These are phyloP conservation scores for Sutorius eximius DNA, from an alignment of 1,284 basidiomycete species.

Conservation along the genomic window DNA sequence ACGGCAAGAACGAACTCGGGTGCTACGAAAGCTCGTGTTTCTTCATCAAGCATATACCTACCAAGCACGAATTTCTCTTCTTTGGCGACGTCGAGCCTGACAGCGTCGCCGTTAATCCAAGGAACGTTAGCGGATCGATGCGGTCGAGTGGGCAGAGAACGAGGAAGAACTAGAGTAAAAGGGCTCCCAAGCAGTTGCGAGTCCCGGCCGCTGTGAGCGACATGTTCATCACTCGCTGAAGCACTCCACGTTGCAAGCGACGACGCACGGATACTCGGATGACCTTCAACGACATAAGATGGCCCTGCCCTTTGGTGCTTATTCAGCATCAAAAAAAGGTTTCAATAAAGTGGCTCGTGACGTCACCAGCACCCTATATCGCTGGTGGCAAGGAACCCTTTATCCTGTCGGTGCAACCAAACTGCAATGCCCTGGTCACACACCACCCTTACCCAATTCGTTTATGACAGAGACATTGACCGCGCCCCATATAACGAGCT, in stretches of 20 bases:
- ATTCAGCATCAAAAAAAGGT: too few species aligned
- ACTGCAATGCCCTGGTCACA: too few species aligned
- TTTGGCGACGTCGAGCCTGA: constrained; percentile 86
- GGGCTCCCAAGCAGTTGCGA: constrained; percentile 77
- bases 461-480: too few species aligned
- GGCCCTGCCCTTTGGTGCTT: too few species aligned
- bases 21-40: constrained; percentile 73
- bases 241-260: constrained; percentile 6
- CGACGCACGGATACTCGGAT: constrained; percentile 76
- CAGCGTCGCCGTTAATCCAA: constrained; percentile 54
- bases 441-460: too few species aligned
- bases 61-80: constrained; percentile 69
- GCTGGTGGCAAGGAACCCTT: too few species aligned
- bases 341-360: too few species aligned
- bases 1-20: constrained; percentile 57
- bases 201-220: constrained; percentile 59
- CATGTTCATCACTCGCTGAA: constrained; percentile 6
- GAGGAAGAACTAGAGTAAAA: constrained; percentile 81
- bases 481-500: too few species aligned
- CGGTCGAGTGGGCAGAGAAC: constrained; percentile 74
- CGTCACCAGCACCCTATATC: too few species aligned
- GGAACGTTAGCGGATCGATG: constrained; percentile 64
- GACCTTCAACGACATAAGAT: constrained; percentile 73
- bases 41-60: constrained; percentile 65
- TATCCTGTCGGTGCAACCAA: too few species aligned